These are phyloP conservation scores for Erysimum cheiri DNA, from an alignment of 441 rosid genomes.

Conservation along the genomic window DNA sequence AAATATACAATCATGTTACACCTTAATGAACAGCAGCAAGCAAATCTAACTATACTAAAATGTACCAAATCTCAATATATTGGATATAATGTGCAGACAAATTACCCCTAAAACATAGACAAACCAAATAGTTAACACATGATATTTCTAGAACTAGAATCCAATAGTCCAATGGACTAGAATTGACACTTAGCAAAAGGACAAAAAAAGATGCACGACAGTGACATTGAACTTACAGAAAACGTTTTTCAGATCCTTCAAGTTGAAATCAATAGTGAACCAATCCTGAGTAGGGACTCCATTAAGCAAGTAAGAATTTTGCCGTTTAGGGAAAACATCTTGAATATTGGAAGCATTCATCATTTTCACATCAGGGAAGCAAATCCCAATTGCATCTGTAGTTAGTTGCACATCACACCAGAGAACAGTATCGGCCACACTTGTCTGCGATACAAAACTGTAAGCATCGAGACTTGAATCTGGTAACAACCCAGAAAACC, in stretches of 20 bases:
- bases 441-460: constrained; percentile 43
- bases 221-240: constrained; percentile 52
- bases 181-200: background rate
- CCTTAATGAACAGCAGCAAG: constrained; percentile 15
- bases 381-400: constrained; percentile 77
- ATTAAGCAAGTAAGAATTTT: constrained; percentile 55
- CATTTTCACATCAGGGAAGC: constrained; percentile 68
- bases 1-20: constrained; percentile 20
- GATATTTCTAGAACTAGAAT: constrained; percentile 14
- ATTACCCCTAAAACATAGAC: background rate
- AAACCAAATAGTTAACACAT: background rate
- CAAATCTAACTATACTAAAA: background rate
- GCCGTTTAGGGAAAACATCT: background rate
- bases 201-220: background rate
- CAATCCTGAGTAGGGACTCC: constrained; percentile 60
- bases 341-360: constrained; percentile 53
- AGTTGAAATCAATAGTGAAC: constrained; percentile 75
- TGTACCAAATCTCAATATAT: background rate
- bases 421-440: constrained; percentile 49
- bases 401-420: constrained; percentile 95
- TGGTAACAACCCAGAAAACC: constrained; percentile 84
- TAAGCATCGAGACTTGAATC: constrained; percentile 68
- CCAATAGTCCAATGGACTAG: background rate
- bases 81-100: background rate
- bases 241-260: constrained; percentile 47